Conservation (phyloP, 768 basidiomycete species). For the Cytidiella melzeri region DNA sequence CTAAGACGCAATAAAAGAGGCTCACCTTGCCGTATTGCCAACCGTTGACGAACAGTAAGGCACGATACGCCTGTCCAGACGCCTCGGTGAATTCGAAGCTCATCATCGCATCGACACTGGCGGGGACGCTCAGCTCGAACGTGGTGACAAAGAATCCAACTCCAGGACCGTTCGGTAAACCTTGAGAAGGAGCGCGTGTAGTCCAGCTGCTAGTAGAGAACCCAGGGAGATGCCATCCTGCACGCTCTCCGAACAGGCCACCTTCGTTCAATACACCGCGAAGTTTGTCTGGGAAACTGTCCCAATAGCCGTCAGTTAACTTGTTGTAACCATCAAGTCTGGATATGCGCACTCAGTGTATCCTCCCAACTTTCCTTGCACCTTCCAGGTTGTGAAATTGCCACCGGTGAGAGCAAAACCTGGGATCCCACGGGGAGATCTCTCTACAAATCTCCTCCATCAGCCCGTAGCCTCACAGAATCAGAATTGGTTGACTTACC, state of each 20-base stretch:
- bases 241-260: constrained; percentile 37
- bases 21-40: constrained; percentile 86
- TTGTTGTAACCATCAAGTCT: no score
- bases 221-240: constrained; percentile 46
- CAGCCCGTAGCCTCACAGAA: no score
- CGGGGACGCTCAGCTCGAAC: constrained; percentile 55
- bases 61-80: constrained; percentile 54
- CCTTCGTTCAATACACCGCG: constrained; percentile 43
- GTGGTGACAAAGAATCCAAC: constrained; percentile 80
- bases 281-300: constrained; percentile 67
- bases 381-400: constrained; percentile 35
- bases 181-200: constrained; percentile 46
- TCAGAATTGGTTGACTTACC: no score
- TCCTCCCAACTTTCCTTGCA: constrained; percentile 42
- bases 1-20: constrained; percentile 2
- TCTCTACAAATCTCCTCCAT: no score
- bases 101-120: constrained; percentile 58
- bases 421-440: constrained; percentile 72
- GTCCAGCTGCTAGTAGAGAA: constrained; percentile 61
- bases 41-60: constrained; percentile 74
- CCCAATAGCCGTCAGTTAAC: no score
- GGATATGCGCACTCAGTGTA: constrained; percentile 27
- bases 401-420: constrained; percentile 68
- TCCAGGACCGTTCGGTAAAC: constrained; percentile 59
- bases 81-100: constrained; percentile 53